Conservation (phyloP, 345 rosid genomes). For the Trapa incisa region DNA sequence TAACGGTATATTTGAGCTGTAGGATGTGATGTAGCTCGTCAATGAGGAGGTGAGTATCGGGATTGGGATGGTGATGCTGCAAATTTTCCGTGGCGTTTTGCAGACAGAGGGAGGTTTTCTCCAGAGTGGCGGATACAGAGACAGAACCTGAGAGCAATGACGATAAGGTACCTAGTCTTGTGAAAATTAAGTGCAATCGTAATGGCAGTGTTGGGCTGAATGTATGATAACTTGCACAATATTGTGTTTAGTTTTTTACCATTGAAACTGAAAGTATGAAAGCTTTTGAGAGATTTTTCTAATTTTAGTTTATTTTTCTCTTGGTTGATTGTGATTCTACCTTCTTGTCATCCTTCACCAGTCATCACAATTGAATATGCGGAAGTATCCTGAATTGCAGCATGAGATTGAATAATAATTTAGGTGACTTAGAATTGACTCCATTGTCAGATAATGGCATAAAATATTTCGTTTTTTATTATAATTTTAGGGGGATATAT, state of each 20-base stretch:
- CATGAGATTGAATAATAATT: neutral
- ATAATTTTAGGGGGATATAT: slow-evolving; percentile 32
- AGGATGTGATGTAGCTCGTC: neutral
- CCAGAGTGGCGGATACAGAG: slow-evolving; percentile 52
- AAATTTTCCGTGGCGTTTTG: slow-evolving; percentile 16
- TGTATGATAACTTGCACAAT: neutral
- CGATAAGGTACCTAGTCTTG: slow-evolving; percentile 33
- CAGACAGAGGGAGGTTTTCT: slow-evolving; percentile 34
- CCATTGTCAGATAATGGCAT: neutral
- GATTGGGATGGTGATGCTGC: slow-evolving; percentile 7
- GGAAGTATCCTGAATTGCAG: neutral
- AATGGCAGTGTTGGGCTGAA: neutral
- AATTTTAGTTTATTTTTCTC: neutral
- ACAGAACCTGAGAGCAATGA: slow-evolving; percentile 66
- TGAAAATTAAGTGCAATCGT: neutral
- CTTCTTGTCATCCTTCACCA: neutral
- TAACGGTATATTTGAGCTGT: slow-evolving; percentile 5
- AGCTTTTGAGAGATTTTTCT: neutral
- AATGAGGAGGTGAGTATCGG: neutral
- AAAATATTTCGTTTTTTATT: neutral
- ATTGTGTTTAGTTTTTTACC: neutral
- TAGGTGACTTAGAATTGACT: neutral
- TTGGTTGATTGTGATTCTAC: neutral
- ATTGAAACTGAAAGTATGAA: neutral
- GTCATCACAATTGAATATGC: neutral